Evolutionary conservation across 2,329 filamentous ascomycete genomes (phyloP).

Genomic region (Xylaria multiplex): DNA sequence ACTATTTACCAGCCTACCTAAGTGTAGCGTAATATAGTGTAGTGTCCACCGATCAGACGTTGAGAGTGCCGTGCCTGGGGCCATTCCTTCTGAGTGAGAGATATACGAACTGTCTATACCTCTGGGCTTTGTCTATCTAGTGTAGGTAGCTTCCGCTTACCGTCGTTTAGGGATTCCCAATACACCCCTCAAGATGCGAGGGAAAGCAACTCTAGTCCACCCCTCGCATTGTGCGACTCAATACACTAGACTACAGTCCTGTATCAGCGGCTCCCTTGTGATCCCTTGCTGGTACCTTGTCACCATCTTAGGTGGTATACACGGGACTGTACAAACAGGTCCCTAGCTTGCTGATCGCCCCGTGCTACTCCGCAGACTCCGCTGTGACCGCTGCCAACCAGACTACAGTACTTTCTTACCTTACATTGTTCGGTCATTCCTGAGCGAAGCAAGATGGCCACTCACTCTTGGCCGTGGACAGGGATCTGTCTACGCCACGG

Average conservation of each 20-base stretch:
- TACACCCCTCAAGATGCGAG: background rate
- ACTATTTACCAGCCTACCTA: constrained; percentile 15
- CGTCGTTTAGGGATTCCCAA: constrained; percentile 2
- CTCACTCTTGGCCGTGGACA: constrained; percentile 40
- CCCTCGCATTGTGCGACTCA: constrained; percentile 32
- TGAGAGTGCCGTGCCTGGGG: background rate
- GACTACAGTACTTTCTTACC: constrained; percentile 39
- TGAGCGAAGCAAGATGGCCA: constrained; percentile 38
- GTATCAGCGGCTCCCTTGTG: constrained; percentile 7
- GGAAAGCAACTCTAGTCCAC: constrained; percentile 10
- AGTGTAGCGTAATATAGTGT: background rate
- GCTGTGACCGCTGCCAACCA: constrained; percentile 48
- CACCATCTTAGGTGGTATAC: constrained; percentile 15
- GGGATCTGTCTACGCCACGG: constrained; percentile 50
- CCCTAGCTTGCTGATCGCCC: constrained; percentile 39
- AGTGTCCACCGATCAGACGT: constrained; percentile 6
- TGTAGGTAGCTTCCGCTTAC: constrained; percentile 12
- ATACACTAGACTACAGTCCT: background rate
- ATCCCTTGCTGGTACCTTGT: background rate
- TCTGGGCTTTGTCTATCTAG: constrained; percentile 4
- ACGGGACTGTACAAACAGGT: constrained; percentile 11
- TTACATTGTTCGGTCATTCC: constrained; percentile 47
- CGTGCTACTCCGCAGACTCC: constrained; percentile 42
- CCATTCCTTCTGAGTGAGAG: constrained; percentile 20
- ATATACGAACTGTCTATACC: constrained; percentile 8